These are phyloP conservation scores for Neurospora africana DNA, from an alignment of 495 filamentous ascomycete genomes.

Conservation along the genomic window DNA sequence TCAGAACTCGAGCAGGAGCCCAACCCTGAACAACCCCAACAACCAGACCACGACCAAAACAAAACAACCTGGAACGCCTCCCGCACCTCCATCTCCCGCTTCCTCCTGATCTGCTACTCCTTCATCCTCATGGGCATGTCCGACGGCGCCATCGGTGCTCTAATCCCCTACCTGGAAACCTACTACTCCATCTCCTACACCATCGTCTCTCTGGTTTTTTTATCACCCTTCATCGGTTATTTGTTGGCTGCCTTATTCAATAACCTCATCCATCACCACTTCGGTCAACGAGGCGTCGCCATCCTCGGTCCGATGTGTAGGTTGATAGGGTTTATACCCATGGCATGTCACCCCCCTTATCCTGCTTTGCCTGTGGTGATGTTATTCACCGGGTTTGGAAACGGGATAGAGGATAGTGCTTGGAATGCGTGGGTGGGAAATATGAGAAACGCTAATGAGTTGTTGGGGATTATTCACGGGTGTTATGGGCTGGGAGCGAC, in stretches of 20 bases:
- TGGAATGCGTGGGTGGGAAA: conserved; percentile 81
- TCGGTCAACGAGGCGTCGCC: conserved; percentile 69
- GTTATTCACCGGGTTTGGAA: conserved; percentile 60
- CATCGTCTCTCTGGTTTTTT: conserved; percentile 69
- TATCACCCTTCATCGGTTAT: conserved; percentile 73
- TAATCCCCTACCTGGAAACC: conserved; percentile 38
- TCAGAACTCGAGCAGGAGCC: background rate
- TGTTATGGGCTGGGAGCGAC: conserved; percentile 69
- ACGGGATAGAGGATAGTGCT: conserved; percentile 58
- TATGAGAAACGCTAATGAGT: conserved; percentile 56
- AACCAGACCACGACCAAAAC: background rate
- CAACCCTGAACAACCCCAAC: background rate
- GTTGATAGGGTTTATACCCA: conserved; percentile 55
- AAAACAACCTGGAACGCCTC: conserved; percentile 55
- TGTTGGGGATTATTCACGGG: conserved; percentile 64
- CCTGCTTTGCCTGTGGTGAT: conserved; percentile 63
- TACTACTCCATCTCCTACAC: conserved; percentile 68
- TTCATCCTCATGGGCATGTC: conserved; percentile 76
- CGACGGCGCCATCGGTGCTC: conserved; percentile 65
- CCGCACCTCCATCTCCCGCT: conserved; percentile 52
- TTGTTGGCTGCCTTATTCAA: conserved; percentile 65
- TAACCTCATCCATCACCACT: conserved; percentile 41
- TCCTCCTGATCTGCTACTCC: conserved; percentile 54
- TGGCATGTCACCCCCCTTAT: conserved; percentile 65
- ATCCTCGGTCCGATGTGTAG: conserved; percentile 54